Base-by-base conservation (phyloP, 768 basidiomycete species). In the Clitopilus hobsonii region DNA sequence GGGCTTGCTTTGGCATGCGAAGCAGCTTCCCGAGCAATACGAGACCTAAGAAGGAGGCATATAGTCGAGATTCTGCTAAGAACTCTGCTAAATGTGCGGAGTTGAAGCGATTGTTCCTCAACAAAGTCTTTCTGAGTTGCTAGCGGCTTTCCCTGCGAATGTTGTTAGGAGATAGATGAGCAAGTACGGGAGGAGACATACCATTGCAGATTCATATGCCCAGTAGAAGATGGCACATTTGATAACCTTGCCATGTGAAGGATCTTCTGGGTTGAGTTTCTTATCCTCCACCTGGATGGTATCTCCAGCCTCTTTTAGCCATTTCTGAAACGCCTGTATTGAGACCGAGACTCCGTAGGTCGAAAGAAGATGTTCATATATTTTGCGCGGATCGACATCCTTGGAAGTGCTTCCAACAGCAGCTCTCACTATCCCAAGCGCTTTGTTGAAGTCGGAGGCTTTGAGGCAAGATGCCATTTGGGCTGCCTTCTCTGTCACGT, bases 201-300 rank as follows among this genome's bases (percentile, higher is more conserved):
- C 79, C 62, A 73, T 71, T 27, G 72, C 63, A 30, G 70, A 47
- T 36, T 70, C 70, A 49, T 69, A 77, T 2, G 74, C 68, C 80
- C 80, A 82, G 52, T 69, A 74, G 60, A 79, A 82, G 3, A 80
- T 61, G 3, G 71, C 72, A 45, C 71, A 74, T 36, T 61, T 69
- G 29, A 74, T 56, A n/a, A 69, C 58, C 4, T 56, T 49, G 38
- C 60, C 65, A 6, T 61, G 60, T 38, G 14, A 41, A 20, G 51
- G 16, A 14, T 59, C 49, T 5, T 51, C 57, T 3, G 38, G 61
- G 58, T 14, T 64, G 54, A 58, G 60, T 53, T 6, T 62, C 52
- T 60, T 55, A 14, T 64, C 58, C 60, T 61, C 18, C 58, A 59
- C 22, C 75, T 26, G 48, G 73, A 38, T 20, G 68, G 63, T 14